Conservation (phyloP, 139 green algal genomes). For the Haematococcus sp. region DNA sequence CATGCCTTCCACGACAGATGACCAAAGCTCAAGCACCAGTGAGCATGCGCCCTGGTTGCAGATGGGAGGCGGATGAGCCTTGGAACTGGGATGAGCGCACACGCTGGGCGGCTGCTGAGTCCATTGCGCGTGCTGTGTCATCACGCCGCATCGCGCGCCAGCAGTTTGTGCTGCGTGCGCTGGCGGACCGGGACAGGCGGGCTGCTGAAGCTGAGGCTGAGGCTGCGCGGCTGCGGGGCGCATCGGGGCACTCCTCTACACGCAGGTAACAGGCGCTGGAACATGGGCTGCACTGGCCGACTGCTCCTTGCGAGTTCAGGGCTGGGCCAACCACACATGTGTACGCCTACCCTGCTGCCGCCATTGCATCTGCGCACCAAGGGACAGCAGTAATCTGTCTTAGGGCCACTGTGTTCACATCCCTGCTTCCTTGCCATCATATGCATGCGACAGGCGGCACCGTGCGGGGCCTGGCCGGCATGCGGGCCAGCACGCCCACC, state of each 20-base stretch:
- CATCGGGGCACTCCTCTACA: too few relatives aligned
- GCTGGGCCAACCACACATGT: too few relatives aligned
- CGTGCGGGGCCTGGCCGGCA: background rate
- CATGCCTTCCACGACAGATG: background rate
- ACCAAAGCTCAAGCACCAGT: too few relatives aligned
- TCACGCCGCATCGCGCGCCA: conserved; percentile 36
- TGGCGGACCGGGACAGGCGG: background rate
- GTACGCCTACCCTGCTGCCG: too few relatives aligned
- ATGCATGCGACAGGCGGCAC: background rate
- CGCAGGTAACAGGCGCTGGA: too few relatives aligned
- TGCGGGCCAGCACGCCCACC: background rate
- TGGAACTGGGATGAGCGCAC: conserved; percentile 58
- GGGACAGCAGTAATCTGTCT: too few relatives aligned
- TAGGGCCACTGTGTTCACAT: too few relatives aligned
- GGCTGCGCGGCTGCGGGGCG: background rate
- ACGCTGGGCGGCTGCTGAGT: conserved; percentile 53
- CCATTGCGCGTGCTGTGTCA: conserved; percentile 44
- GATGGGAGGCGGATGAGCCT: conserved; percentile 59
- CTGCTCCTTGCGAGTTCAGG: too few relatives aligned
- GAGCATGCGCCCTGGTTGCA: too few relatives aligned
- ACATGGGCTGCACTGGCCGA: too few relatives aligned
- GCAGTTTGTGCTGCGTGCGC: conserved; percentile 19
- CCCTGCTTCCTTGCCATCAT: too few relatives aligned
- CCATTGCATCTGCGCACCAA: too few relatives aligned
- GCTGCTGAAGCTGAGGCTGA: conserved; percentile 16